phyloP scores from a whole-genome alignment of 2,329 filamentous ascomycete species.

The Talaromyces piceae region DNA sequence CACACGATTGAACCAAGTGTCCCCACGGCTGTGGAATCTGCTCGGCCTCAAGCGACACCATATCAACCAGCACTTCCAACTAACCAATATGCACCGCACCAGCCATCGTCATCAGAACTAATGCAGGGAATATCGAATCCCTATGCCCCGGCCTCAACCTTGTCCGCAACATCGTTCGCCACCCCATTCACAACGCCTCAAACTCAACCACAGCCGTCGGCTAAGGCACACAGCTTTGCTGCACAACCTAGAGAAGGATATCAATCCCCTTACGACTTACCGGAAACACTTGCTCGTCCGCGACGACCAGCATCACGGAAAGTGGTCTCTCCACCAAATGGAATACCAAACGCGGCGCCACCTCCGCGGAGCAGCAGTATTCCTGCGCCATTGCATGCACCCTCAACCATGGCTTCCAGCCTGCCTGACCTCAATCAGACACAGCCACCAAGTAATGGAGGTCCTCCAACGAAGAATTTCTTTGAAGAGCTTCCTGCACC shows the following conservation, averaged over 20 bases:
- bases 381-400: slow-evolving; percentile 22
- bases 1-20: slow-evolving; percentile 13
- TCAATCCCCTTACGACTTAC: slow-evolving; percentile 87
- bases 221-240: slow-evolving; percentile 71
- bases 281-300: slow-evolving; percentile 67
- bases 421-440: slow-evolving; percentile 24
- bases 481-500: slow-evolving; percentile 67
- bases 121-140: slow-evolving; percentile 28
- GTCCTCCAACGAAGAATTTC: slow-evolving; percentile 46
- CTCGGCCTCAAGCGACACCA: slow-evolving; percentile 17
- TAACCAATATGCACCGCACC: slow-evolving; percentile 46
- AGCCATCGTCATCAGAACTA: slow-evolving; percentile 43
- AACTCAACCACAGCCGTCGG: slow-evolving; percentile 19
- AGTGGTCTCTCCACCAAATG: slow-evolving; percentile 38
- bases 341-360: slow-evolving; percentile 43
- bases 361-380: slow-evolving; percentile 59
- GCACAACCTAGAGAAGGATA: slow-evolving; percentile 90
- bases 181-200: slow-evolving; percentile 3
- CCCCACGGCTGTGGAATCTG: not conserved
- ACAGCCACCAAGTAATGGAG: slow-evolving; percentile 14
- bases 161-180: slow-evolving; percentile 12
- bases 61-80: slow-evolving; percentile 15
- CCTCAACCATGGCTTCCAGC: slow-evolving; percentile 19
- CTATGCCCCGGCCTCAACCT: slow-evolving; percentile 13
- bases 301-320: slow-evolving; percentile 56